Conservation (phyloP, 495 filamentous ascomycete genomes). For the Penicillium daleae region DNA sequence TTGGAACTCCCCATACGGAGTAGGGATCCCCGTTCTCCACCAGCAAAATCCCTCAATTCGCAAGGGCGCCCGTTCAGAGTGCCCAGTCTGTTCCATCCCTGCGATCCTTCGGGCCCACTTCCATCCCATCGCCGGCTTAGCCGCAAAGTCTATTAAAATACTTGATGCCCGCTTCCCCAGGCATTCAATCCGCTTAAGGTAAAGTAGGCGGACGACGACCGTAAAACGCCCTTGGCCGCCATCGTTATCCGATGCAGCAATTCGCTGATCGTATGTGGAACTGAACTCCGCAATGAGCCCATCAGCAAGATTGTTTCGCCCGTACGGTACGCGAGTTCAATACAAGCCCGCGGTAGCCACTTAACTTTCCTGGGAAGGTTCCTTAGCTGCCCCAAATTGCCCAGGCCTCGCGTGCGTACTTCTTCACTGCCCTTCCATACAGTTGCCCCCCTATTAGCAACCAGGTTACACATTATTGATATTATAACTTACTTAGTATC, state of each 20-base stretch:
- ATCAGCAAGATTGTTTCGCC: not conserved
- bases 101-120: slow-evolving; percentile 1
- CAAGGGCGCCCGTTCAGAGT: slow-evolving; percentile 12
- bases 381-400: not conserved
- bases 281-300: slow-evolving; percentile 1
- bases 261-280: not conserved
- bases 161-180: slow-evolving; percentile 7
- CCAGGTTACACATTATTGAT: not conserved
- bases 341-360: not conserved
- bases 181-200: slow-evolving; percentile 5
- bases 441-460: not conserved
- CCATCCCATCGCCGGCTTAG: slow-evolving; percentile 3
- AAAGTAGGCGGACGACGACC: slow-evolving; percentile 17
- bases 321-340: not conserved
- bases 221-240: slow-evolving; percentile 6
- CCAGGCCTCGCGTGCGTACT: not conserved
- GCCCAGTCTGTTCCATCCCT: not conserved
- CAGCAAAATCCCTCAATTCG: slow-evolving; percentile 29
- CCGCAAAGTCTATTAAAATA: slow-evolving; percentile 20
- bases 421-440: not conserved
- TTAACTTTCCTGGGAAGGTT: slow-evolving; percentile 9
- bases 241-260: slow-evolving; percentile 6
- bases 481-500: too few species aligned
- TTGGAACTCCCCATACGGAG: slow-evolving; percentile 20
- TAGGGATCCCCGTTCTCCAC: slow-evolving; percentile 26